These are phyloP conservation scores for Senna tora DNA, from an alignment of 306 rosid species.

Conservation along the genomic window DNA sequence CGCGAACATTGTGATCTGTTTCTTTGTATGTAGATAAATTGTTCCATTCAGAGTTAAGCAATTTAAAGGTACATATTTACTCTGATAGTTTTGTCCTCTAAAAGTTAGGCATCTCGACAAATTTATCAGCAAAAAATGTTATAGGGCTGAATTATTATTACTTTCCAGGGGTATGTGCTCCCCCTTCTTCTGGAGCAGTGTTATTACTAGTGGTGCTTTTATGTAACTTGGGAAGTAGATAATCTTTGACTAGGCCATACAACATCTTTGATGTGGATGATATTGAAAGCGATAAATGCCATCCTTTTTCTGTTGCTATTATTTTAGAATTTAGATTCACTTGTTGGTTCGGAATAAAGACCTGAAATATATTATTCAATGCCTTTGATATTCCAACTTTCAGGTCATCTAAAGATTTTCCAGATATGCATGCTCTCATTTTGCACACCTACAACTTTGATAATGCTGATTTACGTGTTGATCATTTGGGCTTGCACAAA, in stretches of 20 bases:
- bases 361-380: slow-evolving; percentile 59
- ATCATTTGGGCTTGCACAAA: slow-evolving; percentile 97
- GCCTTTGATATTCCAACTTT: slow-evolving; percentile 69
- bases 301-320: slow-evolving; percentile 42
- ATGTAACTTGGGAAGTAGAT: slow-evolving; percentile 24
- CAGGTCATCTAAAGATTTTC: slow-evolving; percentile 96
- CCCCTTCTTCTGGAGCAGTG: slow-evolving; percentile 14
- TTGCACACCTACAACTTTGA: slow-evolving; percentile 89
- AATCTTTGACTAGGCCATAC: slow-evolving; percentile 27
- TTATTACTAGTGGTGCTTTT: slow-evolving; percentile 1
- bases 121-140: slow-evolving; percentile 1
- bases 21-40: neutral
- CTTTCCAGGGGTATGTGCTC: slow-evolving; percentile 1
- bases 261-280: slow-evolving; percentile 6
- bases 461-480: slow-evolving; percentile 72
- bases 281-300: slow-evolving; percentile 39
- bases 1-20: neutral
- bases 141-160: slow-evolving; percentile 17
- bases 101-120: slow-evolving; percentile 13
- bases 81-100: neutral
- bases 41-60: slow-evolving; percentile 27
- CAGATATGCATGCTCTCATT: slow-evolving; percentile 88
- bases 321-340: slow-evolving; percentile 48
- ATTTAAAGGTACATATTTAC: slow-evolving; percentile 14
- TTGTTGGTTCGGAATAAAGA: slow-evolving; percentile 46